Evolutionary conservation across 2,329 filamentous ascomycete species (phyloP).

Genomic region (Penicillium fuscoglaucum): DNA sequence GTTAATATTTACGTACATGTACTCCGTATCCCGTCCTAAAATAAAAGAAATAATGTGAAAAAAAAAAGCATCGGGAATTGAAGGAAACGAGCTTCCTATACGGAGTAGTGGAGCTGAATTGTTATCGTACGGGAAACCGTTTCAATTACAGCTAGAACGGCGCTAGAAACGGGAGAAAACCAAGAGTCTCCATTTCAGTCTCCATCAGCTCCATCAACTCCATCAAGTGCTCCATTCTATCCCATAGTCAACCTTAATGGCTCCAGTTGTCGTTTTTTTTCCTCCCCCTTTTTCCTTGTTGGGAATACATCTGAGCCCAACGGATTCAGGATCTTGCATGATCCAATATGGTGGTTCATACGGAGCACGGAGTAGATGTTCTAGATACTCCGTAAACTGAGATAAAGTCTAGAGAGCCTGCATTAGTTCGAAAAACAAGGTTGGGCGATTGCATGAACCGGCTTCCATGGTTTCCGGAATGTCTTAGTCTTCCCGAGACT

Average conservation of each 20-base stretch:
- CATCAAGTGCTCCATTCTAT: background rate
- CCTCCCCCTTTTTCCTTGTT: conserved; percentile 6
- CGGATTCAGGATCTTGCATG: background rate
- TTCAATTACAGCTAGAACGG: conserved; percentile 28
- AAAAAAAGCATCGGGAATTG: background rate
- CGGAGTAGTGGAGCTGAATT: conserved; percentile 14
- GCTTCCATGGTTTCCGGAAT: conserved; percentile 16
- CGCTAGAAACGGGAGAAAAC: conserved; percentile 29
- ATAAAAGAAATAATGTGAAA: background rate
- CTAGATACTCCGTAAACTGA: background rate
- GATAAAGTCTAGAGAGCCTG: conserved; percentile 24
- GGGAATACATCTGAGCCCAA: background rate
- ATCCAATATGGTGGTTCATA: conserved; percentile 17
- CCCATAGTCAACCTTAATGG: conserved; percentile 11
- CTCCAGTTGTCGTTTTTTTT: background rate
- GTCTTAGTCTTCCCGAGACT: conserved; percentile 9
- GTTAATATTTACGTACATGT: background rate
- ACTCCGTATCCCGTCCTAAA: background rate
- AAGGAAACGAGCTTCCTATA: conserved; percentile 23
- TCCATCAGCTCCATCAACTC: background rate
- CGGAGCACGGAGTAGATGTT: background rate
- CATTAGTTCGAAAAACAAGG: conserved; percentile 30
- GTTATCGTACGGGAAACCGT: conserved; percentile 21
- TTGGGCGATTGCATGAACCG: conserved; percentile 29
- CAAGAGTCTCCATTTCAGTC: background rate